These are phyloP conservation scores for Thielaviopsis ethacetica DNA, from an alignment of 2,329 filamentous ascomycete genomes.

Conservation along the genomic window DNA sequence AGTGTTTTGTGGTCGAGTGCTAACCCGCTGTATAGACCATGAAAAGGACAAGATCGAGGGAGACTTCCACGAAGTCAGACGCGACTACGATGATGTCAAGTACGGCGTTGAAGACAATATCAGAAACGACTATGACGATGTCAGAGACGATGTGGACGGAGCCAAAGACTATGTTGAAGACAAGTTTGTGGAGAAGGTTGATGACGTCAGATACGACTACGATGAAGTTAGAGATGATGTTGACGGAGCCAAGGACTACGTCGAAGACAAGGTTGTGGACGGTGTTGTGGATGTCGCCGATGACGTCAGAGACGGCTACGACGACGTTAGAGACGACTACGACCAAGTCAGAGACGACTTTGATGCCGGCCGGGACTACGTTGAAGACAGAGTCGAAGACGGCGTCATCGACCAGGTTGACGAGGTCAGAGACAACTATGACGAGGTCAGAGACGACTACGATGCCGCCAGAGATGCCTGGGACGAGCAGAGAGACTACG, in stretches of 20 bases:
- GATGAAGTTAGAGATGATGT: constrained; percentile 4
- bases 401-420: background rate
- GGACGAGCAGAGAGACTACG: background rate
- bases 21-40: background rate
- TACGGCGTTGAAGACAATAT: background rate
- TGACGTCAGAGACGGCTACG: background rate
- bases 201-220: background rate
- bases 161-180: constrained; percentile 15
- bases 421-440: background rate
- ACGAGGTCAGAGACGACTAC: background rate
- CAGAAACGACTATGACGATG: background rate
- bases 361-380: background rate
- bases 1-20: background rate
- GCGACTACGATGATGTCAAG: background rate
- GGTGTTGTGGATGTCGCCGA: background rate
- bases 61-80: constrained; percentile 4
- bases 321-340: background rate
- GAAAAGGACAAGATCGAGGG: background rate
- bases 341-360: background rate
- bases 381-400: too few relatives aligned
- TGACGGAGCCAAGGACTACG: background rate
- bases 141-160: constrained; percentile 9
- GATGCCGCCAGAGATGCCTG: background rate
- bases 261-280: background rate
- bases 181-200: constrained; percentile 13